A percentile compares a stretch with the other conserved stretches of the same genome.
Evolutionary conservation across 805 yeast species (phyloP).

Genomic region (Novakomyces olei): DNA sequence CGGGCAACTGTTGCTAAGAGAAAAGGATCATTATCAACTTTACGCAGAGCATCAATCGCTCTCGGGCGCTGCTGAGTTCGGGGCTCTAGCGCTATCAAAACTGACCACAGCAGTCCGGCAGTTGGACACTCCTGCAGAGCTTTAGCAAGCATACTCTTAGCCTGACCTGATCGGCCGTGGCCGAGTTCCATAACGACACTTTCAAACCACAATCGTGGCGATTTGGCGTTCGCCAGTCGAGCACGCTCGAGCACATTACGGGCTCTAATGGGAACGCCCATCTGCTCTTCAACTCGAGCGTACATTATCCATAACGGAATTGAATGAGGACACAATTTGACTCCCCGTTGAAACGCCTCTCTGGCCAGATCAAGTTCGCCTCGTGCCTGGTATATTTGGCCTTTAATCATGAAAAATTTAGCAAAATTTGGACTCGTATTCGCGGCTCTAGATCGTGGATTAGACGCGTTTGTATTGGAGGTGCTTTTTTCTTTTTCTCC

Average conservation of each 20-base stretch:
- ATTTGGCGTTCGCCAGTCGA: conserved; percentile 26
- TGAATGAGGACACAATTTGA: conserved; percentile 24
- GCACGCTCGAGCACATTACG: conserved; percentile 55
- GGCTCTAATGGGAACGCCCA: conserved; percentile 30
- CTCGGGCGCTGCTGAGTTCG: conserved; percentile 30
- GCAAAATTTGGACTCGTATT: conserved; percentile 29
- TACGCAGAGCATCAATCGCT: conserved; percentile 49
- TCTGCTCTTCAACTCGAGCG: conserved; percentile 26
- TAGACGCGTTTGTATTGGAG: no score
- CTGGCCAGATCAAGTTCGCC: conserved; percentile 22
- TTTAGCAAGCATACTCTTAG: conserved; percentile 30
- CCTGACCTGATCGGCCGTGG: conserved; percentile 28
- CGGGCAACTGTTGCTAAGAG: conserved; percentile 45
- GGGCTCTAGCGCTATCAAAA: conserved; percentile 25
- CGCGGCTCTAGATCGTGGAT: no score
- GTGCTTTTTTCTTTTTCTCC: no score
- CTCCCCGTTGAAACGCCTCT: conserved; percentile 28
- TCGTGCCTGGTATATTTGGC: conserved; percentile 27
- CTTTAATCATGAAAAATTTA: conserved; percentile 39
- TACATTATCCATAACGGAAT: conserved; percentile 33
- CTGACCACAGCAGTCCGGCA: conserved; percentile 45
- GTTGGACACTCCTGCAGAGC: conserved; percentile 38
- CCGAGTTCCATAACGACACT: conserved; percentile 36
- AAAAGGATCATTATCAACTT: conserved; percentile 35
- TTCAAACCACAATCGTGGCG: conserved; percentile 35